Conservation (phyloP, 1,284 basidiomycete genomes). For the Malassezia furfur region DNA sequence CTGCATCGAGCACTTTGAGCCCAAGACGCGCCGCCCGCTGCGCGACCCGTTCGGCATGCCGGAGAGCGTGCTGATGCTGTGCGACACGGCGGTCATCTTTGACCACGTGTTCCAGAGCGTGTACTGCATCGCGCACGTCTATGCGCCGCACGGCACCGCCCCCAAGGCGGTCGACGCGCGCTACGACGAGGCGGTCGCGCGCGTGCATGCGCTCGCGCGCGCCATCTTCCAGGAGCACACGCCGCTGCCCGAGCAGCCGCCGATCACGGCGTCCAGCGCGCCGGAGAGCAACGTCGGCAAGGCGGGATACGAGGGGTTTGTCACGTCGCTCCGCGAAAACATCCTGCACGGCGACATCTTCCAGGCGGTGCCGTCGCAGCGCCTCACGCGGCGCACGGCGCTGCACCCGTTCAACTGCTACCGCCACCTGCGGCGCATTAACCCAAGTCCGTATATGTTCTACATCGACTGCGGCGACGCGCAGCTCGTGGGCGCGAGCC, state of each 20-base stretch:
- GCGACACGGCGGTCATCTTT: conserved; percentile 86
- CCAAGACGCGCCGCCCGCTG: conserved; percentile 53
- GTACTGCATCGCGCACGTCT: conserved; percentile 89
- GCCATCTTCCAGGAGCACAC: conserved; percentile 49
- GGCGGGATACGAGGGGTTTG: conserved; percentile 81
- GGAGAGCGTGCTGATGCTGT: conserved; percentile 92
- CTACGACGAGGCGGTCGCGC: conserved; percentile 24
- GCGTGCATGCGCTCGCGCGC: conserved; percentile 21
- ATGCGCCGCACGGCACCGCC: conserved; percentile 58
- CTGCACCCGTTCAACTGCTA: conserved; percentile 97
- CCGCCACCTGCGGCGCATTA: conserved; percentile 80
- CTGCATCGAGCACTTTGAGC: conserved; percentile 88
- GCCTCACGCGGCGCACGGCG: conserved; percentile 70
- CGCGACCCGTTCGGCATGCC: conserved; percentile 72
- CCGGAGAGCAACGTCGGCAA: conserved; percentile 81
- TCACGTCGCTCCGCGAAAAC: conserved; percentile 82
- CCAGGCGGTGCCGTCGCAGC: conserved; percentile 93
- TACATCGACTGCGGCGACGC: conserved; percentile 77
- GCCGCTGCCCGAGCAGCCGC: conserved; percentile 54
- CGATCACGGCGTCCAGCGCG: conserved; percentile 36
- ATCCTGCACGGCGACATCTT: conserved; percentile 96
- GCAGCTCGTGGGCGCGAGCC: conserved; percentile 90
- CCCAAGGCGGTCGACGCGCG: conserved; percentile 50
- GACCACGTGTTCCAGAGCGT: conserved; percentile 92
- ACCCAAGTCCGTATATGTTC: conserved; percentile 99